Evolutionary conservation across 2,329 filamentous ascomycete species (phyloP).

Genomic region (Fusarium staphyleae): DNA sequence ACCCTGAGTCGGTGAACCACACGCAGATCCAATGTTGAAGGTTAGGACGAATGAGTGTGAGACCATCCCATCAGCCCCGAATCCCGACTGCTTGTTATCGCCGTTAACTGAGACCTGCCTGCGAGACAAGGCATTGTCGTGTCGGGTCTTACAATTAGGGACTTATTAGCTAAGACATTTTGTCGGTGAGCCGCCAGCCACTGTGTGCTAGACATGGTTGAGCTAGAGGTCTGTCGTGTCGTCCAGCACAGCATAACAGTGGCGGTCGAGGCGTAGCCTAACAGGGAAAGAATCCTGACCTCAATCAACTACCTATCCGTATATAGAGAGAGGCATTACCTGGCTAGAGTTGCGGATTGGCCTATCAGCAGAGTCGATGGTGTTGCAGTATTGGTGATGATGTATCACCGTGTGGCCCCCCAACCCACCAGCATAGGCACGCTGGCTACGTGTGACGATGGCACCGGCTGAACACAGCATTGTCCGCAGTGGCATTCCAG

Average conservation of each 20-base stretch:
- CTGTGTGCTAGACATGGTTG: slow-evolving; percentile 4
- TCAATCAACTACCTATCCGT: slow-evolving; percentile 14
- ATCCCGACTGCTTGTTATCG: not conserved
- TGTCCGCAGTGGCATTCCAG: slow-evolving; percentile 20
- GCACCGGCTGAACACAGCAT: slow-evolving; percentile 34
- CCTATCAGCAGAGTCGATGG: slow-evolving; percentile 29
- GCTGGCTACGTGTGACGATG: slow-evolving; percentile 38
- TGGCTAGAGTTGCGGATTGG: slow-evolving; percentile 16
- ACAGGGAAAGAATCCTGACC: slow-evolving; percentile 12
- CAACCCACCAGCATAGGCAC: slow-evolving; percentile 15
- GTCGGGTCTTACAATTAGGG: slow-evolving; percentile 12
- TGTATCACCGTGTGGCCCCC: slow-evolving; percentile 1
- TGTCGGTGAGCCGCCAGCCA: slow-evolving; percentile 13
- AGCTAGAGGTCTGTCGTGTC: slow-evolving; percentile 1
- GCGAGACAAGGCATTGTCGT: slow-evolving; percentile 14
- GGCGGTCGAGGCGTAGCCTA: slow-evolving; percentile 28
- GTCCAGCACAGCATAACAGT: slow-evolving; percentile 21
- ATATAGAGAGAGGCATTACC: slow-evolving; percentile 3
- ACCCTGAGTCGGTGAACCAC: slow-evolving; percentile 12
- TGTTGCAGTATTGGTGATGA: slow-evolving; percentile 23
- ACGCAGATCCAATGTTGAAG: slow-evolving; percentile 16
- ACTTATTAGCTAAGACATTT: not conserved
- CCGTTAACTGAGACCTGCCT: slow-evolving; percentile 1
- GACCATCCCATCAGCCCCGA: not conserved
- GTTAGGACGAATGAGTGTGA: slow-evolving; percentile 9